These are phyloP conservation scores for Tilletia horrida DNA, from an alignment of 1,284 basidiomycete species.

Conservation along the genomic window DNA sequence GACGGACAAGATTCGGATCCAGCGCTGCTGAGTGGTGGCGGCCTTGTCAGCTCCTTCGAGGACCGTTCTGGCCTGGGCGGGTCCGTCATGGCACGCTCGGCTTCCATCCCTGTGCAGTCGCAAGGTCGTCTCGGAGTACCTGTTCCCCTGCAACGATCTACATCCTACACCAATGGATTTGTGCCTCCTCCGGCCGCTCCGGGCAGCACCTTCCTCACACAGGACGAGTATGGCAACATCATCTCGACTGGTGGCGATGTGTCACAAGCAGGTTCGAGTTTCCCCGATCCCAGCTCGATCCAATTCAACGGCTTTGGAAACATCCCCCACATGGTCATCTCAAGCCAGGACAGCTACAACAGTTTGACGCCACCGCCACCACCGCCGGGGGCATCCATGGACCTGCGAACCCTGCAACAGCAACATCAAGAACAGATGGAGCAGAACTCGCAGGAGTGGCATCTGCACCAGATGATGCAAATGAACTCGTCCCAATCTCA, in stretches of 20 bases:
- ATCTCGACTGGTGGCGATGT: background rate
- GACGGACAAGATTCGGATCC: background rate
- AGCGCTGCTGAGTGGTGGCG: background rate
- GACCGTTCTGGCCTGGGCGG: slow-evolving; percentile 2
- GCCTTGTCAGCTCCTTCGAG: background rate
- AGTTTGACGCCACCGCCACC: slow-evolving; percentile 14
- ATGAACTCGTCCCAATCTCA: slow-evolving; percentile 11
- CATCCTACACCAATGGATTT: slow-evolving; percentile 15
- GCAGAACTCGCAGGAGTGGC: slow-evolving; percentile 8
- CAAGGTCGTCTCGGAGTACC: background rate
- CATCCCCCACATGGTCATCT: slow-evolving; percentile 14
- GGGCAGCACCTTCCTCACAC: background rate
- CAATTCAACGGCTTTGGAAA: background rate
- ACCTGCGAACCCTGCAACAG: background rate
- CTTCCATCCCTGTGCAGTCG: slow-evolving; percentile 1
- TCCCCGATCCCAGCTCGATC: slow-evolving; percentile 8
- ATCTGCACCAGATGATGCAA: slow-evolving; percentile 1
- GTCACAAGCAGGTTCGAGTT: background rate
- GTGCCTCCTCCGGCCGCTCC: background rate
- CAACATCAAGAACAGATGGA: background rate
- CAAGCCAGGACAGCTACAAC: slow-evolving; percentile 15
- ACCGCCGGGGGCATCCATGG: background rate
- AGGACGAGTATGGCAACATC: background rate
- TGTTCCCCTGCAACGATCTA: slow-evolving; percentile 5
- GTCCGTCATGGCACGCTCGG: slow-evolving; percentile 9